A percentile compares a stretch with the other conserved stretches of the same genome.
Conservation (phyloP, 495 filamentous ascomycete species). For the Aspergillus baeticus region DNA sequence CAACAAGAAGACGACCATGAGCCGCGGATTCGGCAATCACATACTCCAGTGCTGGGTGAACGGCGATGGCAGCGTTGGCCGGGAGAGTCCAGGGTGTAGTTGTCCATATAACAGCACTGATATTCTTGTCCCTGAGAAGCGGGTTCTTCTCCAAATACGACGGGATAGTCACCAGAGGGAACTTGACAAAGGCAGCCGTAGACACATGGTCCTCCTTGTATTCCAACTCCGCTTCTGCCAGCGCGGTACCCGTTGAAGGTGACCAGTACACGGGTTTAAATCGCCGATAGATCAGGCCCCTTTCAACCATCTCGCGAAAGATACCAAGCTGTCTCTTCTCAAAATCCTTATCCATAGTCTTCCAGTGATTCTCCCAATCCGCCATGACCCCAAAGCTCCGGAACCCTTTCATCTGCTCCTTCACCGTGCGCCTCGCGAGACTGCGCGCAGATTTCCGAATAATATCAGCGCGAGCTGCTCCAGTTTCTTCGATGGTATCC, state of each 20-base stretch:
- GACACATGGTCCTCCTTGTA: conserved; percentile 85
- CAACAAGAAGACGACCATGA: conserved; percentile 62
- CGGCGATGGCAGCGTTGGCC: conserved; percentile 84
- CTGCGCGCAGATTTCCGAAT: conserved; percentile 71
- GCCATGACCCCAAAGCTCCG: conserved; percentile 84
- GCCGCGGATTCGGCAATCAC: conserved; percentile 56
- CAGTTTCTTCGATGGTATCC: conserved; percentile 18
- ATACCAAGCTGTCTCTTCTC: conserved; percentile 83
- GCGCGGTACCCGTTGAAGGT: conserved; percentile 81
- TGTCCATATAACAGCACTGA: conserved; percentile 90
- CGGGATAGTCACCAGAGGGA: conserved; percentile 62
- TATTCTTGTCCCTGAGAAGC: conserved; percentile 28
- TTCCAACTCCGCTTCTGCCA: conserved; percentile 95
- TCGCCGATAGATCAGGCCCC: conserved; percentile 80
- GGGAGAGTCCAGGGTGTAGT: conserved; percentile 98
- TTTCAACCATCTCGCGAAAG: conserved; percentile 81
- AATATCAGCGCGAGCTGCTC: conserved; percentile 28
- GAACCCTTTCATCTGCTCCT: conserved; percentile 81
- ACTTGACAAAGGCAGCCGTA: conserved; percentile 77
- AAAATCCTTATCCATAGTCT: conserved; percentile 85
- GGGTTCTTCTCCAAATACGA: conserved; percentile 39
- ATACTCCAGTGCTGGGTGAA: conserved; percentile 73
- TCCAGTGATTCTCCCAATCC: conserved; percentile 90
- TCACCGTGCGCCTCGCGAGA: conserved; percentile 72
- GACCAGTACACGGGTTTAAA: conserved; percentile 98